Percentiles rank a stretch among this genome's conserved stretches.
phyloP scores from a whole-genome alignment of 495 filamentous ascomycete species.

The Bathelium albidoporum region DNA sequence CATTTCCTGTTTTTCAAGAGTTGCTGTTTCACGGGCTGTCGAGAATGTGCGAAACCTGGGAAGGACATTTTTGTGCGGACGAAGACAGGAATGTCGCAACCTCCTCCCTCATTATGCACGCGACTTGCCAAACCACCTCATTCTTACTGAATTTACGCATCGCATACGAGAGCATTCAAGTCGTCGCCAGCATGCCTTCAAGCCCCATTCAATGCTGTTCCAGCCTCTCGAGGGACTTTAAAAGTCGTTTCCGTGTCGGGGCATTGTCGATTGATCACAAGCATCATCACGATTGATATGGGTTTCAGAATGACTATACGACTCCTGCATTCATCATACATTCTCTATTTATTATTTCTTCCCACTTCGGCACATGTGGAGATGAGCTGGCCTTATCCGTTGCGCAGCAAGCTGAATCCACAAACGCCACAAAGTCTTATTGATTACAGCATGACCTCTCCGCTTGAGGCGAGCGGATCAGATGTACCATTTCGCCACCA shows the following conservation, averaged over 20 bases:
- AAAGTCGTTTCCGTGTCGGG: neutral
- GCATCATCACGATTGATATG: neutral
- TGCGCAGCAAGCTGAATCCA: constrained; percentile 44
- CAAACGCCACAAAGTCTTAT: constrained; percentile 31
- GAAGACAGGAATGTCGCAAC: neutral
- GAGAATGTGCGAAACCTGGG: neutral
- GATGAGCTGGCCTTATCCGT: constrained; percentile 46
- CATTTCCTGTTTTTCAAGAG: too few species aligned
- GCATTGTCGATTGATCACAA: neutral
- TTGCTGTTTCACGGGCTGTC: neutral
- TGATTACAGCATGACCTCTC: constrained; percentile 48
- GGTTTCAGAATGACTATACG: neutral
- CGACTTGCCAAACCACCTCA: neutral
- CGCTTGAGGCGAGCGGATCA: constrained; percentile 38
- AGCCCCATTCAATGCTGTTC: neutral
- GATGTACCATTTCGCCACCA: constrained; percentile 17
- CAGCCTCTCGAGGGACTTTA: neutral
- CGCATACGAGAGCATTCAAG: neutral
- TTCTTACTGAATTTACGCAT: neutral
- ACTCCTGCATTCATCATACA: neutral
- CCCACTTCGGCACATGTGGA: constrained; percentile 46
- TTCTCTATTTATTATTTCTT: neutral
- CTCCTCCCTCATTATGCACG: neutral
- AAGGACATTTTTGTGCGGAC: neutral
- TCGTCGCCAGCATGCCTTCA: neutral